Base-by-base conservation (phyloP, 2,329 filamentous ascomycete species). In the Emericellopsis atlantica region DNA sequence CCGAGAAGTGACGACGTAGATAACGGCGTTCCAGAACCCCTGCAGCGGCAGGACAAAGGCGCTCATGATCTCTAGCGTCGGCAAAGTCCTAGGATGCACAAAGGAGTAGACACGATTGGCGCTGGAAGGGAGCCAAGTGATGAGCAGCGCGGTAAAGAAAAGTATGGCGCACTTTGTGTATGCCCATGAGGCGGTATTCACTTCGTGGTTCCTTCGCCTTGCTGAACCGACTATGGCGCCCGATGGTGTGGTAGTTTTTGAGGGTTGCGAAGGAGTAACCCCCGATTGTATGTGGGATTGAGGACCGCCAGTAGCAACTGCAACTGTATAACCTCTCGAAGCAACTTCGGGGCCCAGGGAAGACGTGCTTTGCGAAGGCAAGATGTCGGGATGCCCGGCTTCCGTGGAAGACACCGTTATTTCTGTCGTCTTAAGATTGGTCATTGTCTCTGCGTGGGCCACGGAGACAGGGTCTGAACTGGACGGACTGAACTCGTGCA, bases 21-120 rank as follows among this genome's bases (percentile, higher is more conserved):
- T 86, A 43, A 84, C 58, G 15, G 79, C 75, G 55, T 93, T 93
- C 84, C 85, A 92, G 51, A 89, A 84, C 0, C 86, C 86, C 54
- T 93, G 86, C 0, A 88, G 69, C 0, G 86, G 85, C 8, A 93
- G 69, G 1, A 92, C 84, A 33, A 86, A 70, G 0, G 82, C 78
- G 18, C 81, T 80, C 47, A 79, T 73, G 47, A 82, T 77, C 50
- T 85, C 78, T 21, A 92, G 71, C 0, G 69, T 64, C 23, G 79
- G 69, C 7, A 66, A 70, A 0, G 70, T 60, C 4, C 67, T 44
- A 22, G 70, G 60, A 51, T 81, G 66, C 8, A 78, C 66, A 14
- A 88, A 66, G 4, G 76, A 76, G 58, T 83, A 88, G 14, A 89
- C 72, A 9, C 86, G 72, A 56, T 93, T 92, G 44, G 81, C 72